Conservation (phyloP, 495 filamentous ascomycete species). For the Xylaria longipes region DNA sequence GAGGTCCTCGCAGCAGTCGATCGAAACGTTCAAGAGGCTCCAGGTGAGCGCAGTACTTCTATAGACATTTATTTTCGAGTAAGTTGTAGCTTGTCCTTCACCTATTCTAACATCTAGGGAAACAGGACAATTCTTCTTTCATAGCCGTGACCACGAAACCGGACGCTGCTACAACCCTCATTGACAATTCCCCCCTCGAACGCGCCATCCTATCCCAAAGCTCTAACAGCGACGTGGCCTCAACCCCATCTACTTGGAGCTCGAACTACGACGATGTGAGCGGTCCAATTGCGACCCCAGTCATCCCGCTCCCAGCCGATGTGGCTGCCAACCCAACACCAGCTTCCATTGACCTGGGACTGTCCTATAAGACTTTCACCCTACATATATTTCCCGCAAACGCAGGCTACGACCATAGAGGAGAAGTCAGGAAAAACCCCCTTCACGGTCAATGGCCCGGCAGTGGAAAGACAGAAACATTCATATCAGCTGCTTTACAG, state of each 20-base stretch:
- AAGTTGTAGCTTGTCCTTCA: background rate
- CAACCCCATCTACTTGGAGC: slow-evolving; percentile 23
- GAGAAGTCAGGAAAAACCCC: slow-evolving; percentile 42
- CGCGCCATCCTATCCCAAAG: slow-evolving; percentile 31
- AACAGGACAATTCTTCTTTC: slow-evolving; percentile 48
- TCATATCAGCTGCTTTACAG: slow-evolving; percentile 42
- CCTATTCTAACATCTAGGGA: background rate
- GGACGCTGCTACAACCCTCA: slow-evolving; percentile 30
- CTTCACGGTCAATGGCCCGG: slow-evolving; percentile 52
- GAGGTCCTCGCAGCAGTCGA: slow-evolving; percentile 67
- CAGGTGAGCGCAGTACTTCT: slow-evolving; percentile 54
- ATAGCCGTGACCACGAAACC: slow-evolving; percentile 43
- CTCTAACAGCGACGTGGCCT: background rate
- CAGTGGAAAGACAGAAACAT: slow-evolving; percentile 29
- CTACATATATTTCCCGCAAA: slow-evolving; percentile 45
- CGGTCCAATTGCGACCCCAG: slow-evolving; percentile 32
- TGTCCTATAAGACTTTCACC: slow-evolving; percentile 43
- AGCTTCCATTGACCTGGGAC: slow-evolving; percentile 29
- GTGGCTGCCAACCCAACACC: slow-evolving; percentile 24
- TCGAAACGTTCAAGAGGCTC: slow-evolving; percentile 76
- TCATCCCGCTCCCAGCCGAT: slow-evolving; percentile 27
- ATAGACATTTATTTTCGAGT: background rate
- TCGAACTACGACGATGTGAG: slow-evolving; percentile 25
- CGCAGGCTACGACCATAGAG: slow-evolving; percentile 43
- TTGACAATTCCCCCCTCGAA: slow-evolving; percentile 36